phyloP scores from a whole-genome alignment of 1,284 basidiomycete genomes.

The Tilletia horrida region DNA sequence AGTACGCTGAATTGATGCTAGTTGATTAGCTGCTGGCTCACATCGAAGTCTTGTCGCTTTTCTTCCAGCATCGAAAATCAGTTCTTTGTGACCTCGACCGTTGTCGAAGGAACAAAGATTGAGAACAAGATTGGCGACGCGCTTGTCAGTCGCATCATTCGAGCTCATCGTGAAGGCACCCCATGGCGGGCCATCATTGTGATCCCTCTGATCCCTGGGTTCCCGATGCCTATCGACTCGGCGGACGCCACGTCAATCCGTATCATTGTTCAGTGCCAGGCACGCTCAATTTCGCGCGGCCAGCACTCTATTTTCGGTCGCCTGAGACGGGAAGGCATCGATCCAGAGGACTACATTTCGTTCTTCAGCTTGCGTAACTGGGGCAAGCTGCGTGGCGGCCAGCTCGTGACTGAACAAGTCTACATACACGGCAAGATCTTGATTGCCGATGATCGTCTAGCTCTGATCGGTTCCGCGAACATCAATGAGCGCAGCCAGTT shows the following conservation, averaged over 20 bases:
- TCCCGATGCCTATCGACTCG: conserved; percentile 88
- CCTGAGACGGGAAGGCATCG: conserved; percentile 77
- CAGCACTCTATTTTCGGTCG: conserved; percentile 88
- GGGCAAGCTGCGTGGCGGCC: conserved; percentile 82
- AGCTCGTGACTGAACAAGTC: conserved; percentile 79
- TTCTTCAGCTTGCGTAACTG: conserved; percentile 90
- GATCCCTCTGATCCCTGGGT: conserved; percentile 88
- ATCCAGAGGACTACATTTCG: conserved; percentile 83
- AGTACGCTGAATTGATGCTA: not conserved
- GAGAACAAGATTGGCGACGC: conserved; percentile 95
- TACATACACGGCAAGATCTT: conserved; percentile 62
- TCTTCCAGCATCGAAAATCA: conserved; percentile 71
- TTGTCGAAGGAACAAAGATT: conserved; percentile 77
- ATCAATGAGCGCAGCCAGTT: conserved; percentile 96
- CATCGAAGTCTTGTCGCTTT: not conserved
- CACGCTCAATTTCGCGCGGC: conserved; percentile 84
- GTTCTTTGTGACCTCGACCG: conserved; percentile 95
- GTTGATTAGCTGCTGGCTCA: too few species aligned
- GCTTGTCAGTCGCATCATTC: conserved; percentile 83
- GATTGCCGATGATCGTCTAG: conserved; percentile 91
- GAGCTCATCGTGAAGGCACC: conserved; percentile 75
- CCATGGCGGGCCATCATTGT: conserved; percentile 86
- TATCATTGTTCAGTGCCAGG: conserved; percentile 54
- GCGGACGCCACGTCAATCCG: conserved; percentile 80
- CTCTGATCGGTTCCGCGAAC: conserved; percentile 98